Evolutionary conservation across 257 asterid genomes (phyloP), one percentile per base, ranked within the genome.

Genomic region (Cruciata laevipes): DNA sequence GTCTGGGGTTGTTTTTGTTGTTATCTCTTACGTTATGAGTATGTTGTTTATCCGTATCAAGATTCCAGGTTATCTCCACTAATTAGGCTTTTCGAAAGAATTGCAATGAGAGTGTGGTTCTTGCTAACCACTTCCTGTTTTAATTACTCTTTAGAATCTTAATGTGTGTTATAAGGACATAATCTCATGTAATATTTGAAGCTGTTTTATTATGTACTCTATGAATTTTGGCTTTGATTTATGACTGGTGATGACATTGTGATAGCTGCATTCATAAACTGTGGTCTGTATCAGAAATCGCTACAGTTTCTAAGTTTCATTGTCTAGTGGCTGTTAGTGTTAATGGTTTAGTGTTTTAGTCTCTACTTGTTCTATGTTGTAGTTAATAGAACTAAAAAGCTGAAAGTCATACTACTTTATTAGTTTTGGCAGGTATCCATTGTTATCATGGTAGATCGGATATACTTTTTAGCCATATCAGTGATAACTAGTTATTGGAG

Each of bases 41-140:
- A 90, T 93, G 92, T 82, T 88, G 30, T 93, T 93, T 73, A 72
- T 93, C 78, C 89, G 96, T 73, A 94, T 94, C 75, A 90, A 94
- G 95, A 88, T 93, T 80, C 96, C 97, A 0, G 89, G 57, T 30
- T 94, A 90, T 69, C 96, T 90, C 72, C 87, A 77, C 25, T 93
- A 5, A 35, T 24, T n/a, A 47, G 47, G 70, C 18, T 53, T 63
- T 8, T 52, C 65, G 31, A 17, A 18, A 27, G 16, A 32, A 8
- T 17, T n/a, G 52, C 23, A 32, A 51, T n/a, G 63, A 4, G 61
- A 55, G 12, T 63, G 69, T 33, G 56, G 56, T 35, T 69, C 23
- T 18, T 13, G 40, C 7, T 6, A 11, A 65, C 58, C 32, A 63
- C 9, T 32, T 49, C 10, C 16, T n/a, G n/a, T 11, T 52, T 52